Percentiles rank a stretch among this genome's conserved stretches.
Evolutionary conservation across 169 alveolate genomes (phyloP).

Genomic region (Eimeria maxima): DNA sequence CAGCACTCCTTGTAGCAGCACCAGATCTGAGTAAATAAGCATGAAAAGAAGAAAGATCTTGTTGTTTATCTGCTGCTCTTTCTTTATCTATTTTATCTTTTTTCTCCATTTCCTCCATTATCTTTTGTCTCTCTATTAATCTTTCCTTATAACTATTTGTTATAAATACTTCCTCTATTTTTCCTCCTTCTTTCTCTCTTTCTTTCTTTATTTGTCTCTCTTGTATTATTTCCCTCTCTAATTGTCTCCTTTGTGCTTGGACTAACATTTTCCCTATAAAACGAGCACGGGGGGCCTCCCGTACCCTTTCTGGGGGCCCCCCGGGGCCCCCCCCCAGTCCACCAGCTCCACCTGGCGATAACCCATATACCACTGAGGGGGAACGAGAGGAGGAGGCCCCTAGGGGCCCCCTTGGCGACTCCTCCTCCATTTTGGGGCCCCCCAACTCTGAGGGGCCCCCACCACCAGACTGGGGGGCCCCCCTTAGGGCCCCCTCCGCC

Average conservation of each 20-base stretch:
- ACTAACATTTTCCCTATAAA: slow-evolving; percentile 47
- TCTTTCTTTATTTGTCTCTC: slow-evolving; percentile 74
- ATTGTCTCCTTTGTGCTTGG: slow-evolving; percentile 62
- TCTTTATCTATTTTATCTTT: slow-evolving; percentile 47
- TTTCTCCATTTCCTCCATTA: slow-evolving; percentile 45
- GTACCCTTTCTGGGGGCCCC: too few relatives aligned
- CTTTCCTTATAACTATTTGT: slow-evolving; percentile 58
- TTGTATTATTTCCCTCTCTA: slow-evolving; percentile 66
- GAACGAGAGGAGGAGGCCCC: background rate
- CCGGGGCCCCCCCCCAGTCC: too few relatives aligned
- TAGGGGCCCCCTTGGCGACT: too few relatives aligned
- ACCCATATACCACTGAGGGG: background rate
- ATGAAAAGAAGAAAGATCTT: slow-evolving; percentile 58
- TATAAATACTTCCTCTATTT: slow-evolving; percentile 45
- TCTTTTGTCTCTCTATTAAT: slow-evolving; percentile 45
- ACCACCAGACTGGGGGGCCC: too few relatives aligned
- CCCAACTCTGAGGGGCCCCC: too few relatives aligned
- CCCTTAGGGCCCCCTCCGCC: slow-evolving; percentile 19
- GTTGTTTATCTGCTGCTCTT: slow-evolving; percentile 42
- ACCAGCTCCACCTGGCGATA: too few relatives aligned
- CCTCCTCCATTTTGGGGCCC: too few relatives aligned
- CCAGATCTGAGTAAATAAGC: slow-evolving; percentile 69
- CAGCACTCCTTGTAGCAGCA: slow-evolving; percentile 65
- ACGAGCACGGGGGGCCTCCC: background rate
- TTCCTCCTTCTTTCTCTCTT: slow-evolving; percentile 50